Evolutionary conservation across 495 filamentous ascomycete genomes (phyloP), one percentile per base, ranked within the genome.

Genomic region (Monascus purpureus): DNA sequence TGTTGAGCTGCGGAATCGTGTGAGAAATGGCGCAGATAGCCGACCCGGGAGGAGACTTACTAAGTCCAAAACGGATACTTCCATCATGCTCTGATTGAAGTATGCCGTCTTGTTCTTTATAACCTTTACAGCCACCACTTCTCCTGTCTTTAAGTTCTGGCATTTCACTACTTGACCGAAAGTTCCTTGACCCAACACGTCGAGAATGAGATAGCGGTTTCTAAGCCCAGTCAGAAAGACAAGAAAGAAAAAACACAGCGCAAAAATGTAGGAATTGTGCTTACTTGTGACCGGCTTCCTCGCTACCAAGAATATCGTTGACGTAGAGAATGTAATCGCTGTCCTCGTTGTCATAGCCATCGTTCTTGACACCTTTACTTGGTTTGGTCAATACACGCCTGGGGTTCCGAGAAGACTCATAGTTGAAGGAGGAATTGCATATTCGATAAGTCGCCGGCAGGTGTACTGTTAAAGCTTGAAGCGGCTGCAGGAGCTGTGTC

Each of bases 81-180:
- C 92, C 92, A 99, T 99, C 92, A 99, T 99, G 53, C 92, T 99
- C 55, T 99, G 92, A 48, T 99, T 99, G 65, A 99, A 99, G 48
- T 99, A 99, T 12, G 92, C 92, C 0, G 90, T 96, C 52, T 92
- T 75, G 53, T 99, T 99, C 57, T 99, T 99, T 60, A 99, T 88
- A 17, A 96, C 92, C 61, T 99, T 99, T 37, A 99, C 92, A 1
- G 92, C 92, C 16, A 99, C 88, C 20, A 99, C 92, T 54, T 99
- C 92, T 51, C 93, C 84, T 0, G 92, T 95, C 53, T 92, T 94
- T 42, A 96, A 55, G 43, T 96, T 99, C 57, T 99, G 92, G 53
- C 92, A 99, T 61, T 99, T 99, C 29, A 99, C 92, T 9, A 99
- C 92, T 52, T 99, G 92, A n/a, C 92, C 92, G 47, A 99, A 99